Evolutionary conservation across 768 basidiomycete genomes (phyloP).

Genomic region (Macrocybe gigantea): DNA sequence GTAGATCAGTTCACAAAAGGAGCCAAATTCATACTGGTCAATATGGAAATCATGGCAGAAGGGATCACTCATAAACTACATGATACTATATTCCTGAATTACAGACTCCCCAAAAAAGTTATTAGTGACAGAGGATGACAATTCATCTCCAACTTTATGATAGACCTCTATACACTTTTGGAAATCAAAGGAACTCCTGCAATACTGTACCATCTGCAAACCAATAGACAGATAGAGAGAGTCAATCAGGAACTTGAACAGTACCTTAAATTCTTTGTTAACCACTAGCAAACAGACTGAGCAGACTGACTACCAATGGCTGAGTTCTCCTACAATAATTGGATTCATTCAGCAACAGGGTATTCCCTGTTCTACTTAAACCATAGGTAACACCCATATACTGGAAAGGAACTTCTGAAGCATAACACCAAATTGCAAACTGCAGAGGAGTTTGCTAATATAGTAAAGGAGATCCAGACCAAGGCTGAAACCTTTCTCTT

Average conservation of each 20-base stretch:
- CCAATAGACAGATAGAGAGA: constrained; percentile 15
- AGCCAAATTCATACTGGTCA: constrained; percentile 2
- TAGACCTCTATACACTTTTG: background rate
- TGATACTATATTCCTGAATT: constrained; percentile 1
- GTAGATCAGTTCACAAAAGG: constrained; percentile 1
- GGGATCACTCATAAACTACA: background rate
- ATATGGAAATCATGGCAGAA: background rate
- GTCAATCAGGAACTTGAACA: constrained; percentile 19
- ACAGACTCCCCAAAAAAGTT: constrained; percentile 14
- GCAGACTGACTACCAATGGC: constrained; percentile 16
- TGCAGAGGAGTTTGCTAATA: constrained; percentile 11
- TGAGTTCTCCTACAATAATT: constrained; percentile 25
- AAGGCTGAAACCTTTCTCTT: constrained; percentile 1
- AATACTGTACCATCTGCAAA: constrained; percentile 30
- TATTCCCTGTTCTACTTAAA: constrained; percentile 21
- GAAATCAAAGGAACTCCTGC: constrained; percentile 14
- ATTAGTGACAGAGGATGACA: constrained; percentile 14
- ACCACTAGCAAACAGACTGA: constrained; percentile 22
- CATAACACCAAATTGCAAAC: constrained; percentile 4
- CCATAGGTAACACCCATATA: constrained; percentile 16
- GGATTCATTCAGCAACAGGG: constrained; percentile 15
- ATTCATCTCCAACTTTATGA: constrained; percentile 16
- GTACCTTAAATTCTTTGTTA: constrained; percentile 18
- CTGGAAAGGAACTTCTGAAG: constrained; percentile 8
- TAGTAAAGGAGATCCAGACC: constrained; percentile 11